phyloP scores from a whole-genome alignment of 768 basidiomycete genomes.

The Imleria badia region DNA sequence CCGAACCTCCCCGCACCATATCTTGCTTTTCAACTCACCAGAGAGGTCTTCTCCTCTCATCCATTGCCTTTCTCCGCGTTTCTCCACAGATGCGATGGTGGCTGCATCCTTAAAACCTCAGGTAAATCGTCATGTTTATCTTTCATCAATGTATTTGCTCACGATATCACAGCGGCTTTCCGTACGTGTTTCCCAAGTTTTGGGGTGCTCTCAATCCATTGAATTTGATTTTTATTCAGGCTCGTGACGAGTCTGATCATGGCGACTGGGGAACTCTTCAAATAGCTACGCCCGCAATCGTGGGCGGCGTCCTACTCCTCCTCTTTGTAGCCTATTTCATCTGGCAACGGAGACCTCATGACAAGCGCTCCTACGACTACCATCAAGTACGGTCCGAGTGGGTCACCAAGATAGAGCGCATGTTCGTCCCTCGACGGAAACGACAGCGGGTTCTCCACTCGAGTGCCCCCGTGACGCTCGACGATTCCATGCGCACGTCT shows the following conservation, averaged over 20 bases:
- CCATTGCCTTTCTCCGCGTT: neutral
- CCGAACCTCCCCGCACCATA: slow-evolving; percentile 15
- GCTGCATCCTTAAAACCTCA: slow-evolving; percentile 7
- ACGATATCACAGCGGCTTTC: slow-evolving; percentile 18
- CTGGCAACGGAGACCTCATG: slow-evolving; percentile 21
- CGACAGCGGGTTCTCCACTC: slow-evolving; percentile 15
- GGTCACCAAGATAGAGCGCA: slow-evolving; percentile 10
- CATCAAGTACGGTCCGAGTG: slow-evolving; percentile 13
- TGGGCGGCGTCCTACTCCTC: slow-evolving; percentile 31
- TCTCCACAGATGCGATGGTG: slow-evolving; percentile 24
- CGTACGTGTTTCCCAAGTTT: slow-evolving; percentile 13
- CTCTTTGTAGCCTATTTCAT: slow-evolving; percentile 22
- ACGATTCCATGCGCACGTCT: slow-evolving; percentile 20
- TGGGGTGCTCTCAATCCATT: neutral
- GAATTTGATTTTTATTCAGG: slow-evolving; percentile 9
- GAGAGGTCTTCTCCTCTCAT: neutral
- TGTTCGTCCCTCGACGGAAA: slow-evolving; percentile 15
- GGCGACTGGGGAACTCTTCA: slow-evolving; percentile 30
- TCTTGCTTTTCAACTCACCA: slow-evolving; percentile 4
- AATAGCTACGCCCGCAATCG: slow-evolving; percentile 35
- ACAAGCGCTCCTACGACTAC: slow-evolving; percentile 10
- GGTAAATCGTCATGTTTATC: slow-evolving; percentile 5
- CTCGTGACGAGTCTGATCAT: slow-evolving; percentile 7
- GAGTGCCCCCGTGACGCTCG: slow-evolving; percentile 20
- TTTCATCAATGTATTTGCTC: neutral